A percentile compares a stretch with the other conserved stretches of the same genome.
Evolutionary conservation across 495 filamentous ascomycete species (phyloP).

Genomic region (Diplogelasinospora grovesii): DNA sequence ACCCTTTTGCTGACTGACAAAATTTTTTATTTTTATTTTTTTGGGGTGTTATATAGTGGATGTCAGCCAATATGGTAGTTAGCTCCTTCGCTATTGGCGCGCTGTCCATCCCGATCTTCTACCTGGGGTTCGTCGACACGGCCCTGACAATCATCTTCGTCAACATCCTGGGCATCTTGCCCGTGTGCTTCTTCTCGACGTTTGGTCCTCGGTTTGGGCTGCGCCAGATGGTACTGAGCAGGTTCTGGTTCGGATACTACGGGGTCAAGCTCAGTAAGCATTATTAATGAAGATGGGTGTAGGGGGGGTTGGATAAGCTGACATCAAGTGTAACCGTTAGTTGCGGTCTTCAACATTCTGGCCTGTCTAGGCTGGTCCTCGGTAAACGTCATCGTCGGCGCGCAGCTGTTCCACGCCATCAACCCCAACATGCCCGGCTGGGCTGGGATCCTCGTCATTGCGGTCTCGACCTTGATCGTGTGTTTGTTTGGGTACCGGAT

Average conservation of each 20-base stretch:
- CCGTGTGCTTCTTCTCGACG: conserved; percentile 73
- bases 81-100: conserved; percentile 77
- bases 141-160: conserved; percentile 66
- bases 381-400: conserved; percentile 76
- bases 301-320: too few species aligned
- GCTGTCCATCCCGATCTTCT: conserved; percentile 59
- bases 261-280: conserved; percentile 38
- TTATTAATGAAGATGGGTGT: too few species aligned
- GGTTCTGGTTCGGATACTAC: conserved; percentile 75
- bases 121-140: conserved; percentile 69
- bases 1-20: not conserved
- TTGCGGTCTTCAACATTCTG: conserved; percentile 69
- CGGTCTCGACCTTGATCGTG: conserved; percentile 61
- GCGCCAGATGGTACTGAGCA: conserved; percentile 79
- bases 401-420: conserved; percentile 71
- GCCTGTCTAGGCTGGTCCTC: conserved; percentile 73
- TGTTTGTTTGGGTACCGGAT: conserved; percentile 74
- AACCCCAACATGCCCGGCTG: conserved; percentile 63
- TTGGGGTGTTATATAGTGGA: conserved; percentile 49
- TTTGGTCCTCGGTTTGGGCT: conserved; percentile 74
- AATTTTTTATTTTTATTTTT: too few species aligned
- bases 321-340: too few species aligned
- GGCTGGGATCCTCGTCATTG: conserved; percentile 73
- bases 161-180: conserved; percentile 66
- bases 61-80: conserved; percentile 79